Conservation (phyloP, 306 rosid genomes). For the Quercus engelmannii region DNA sequence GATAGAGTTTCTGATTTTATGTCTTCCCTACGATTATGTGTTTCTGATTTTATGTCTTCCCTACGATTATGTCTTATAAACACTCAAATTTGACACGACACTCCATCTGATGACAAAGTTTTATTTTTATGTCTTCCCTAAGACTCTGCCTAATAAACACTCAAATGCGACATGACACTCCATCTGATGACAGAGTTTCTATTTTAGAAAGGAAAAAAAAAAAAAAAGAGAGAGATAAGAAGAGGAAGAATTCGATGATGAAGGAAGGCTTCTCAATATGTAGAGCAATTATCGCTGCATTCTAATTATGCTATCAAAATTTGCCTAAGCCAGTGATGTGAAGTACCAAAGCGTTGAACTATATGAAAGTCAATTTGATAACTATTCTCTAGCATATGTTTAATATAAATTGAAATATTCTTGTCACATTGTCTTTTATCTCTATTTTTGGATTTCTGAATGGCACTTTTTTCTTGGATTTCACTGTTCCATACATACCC, state of each 20-base stretch:
- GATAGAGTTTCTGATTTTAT: no score
- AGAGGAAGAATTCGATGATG: neutral
- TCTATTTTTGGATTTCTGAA: neutral
- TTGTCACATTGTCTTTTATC: neutral
- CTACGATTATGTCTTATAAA: neutral
- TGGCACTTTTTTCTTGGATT: neutral
- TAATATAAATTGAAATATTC: neutral
- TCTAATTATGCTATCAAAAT: no score
- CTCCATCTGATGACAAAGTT: no score
- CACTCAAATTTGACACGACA: neutral
- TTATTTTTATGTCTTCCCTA: no score
- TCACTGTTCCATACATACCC: neutral
- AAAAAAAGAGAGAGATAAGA: no score
- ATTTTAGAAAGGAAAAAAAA: no score
- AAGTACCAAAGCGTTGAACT: neutral
- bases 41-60: no score
- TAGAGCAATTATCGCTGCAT: neutral
- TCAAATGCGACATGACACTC: neutral
- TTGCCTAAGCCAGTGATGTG: neutral
- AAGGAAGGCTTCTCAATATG: neutral
- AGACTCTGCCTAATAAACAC: neutral
- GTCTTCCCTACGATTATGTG: no score
- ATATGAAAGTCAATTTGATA: neutral
- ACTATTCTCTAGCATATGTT: neutral
- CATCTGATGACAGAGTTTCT: no score